These are phyloP conservation scores for Arachnomyces sp. DNA, from an alignment of 2,329 filamentous ascomycete genomes.

Conservation along the genomic window DNA sequence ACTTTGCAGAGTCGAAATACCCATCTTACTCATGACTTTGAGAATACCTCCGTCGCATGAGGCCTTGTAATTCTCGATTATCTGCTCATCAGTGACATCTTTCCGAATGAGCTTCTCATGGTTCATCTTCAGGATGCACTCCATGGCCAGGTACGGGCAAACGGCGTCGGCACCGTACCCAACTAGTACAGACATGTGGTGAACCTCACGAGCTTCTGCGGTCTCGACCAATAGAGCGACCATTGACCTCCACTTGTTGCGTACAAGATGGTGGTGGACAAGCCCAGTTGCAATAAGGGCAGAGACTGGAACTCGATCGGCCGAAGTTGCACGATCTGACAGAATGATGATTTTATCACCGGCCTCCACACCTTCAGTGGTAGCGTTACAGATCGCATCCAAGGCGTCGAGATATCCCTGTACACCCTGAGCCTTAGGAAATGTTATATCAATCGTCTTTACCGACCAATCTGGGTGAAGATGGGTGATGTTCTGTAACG, in stretches of 20 bases:
- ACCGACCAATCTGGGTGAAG: constrained; percentile 76
- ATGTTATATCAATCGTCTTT: constrained; percentile 85
- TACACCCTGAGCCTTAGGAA: constrained; percentile 74
- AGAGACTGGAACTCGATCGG: constrained; percentile 76
- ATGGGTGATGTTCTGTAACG: constrained; percentile 66
- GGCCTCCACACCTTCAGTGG: constrained; percentile 73
- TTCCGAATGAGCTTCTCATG: constrained; percentile 87
- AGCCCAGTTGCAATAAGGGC: constrained; percentile 81
- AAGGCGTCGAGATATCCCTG: constrained; percentile 79
- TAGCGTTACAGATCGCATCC: constrained; percentile 78
- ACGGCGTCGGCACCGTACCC: constrained; percentile 92
- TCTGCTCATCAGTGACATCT: constrained; percentile 68
- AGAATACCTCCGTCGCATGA: constrained; percentile 93
- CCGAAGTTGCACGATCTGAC: constrained; percentile 77
- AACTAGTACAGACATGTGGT: constrained; percentile 97
- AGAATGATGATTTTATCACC: constrained; percentile 80
- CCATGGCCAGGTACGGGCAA: constrained; percentile 90
- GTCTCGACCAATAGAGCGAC: constrained; percentile 84
- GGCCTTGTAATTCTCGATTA: constrained; percentile 94
- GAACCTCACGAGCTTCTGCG: constrained; percentile 90
- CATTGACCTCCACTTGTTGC: constrained; percentile 90
- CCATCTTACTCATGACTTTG: constrained; percentile 99
- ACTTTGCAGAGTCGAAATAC: constrained; percentile 88
- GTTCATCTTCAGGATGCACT: constrained; percentile 95
- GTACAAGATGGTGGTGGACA: constrained; percentile 90